phyloP scores from a whole-genome alignment of 495 filamentous ascomycete species.

The Podospora pseudopauciseta region DNA sequence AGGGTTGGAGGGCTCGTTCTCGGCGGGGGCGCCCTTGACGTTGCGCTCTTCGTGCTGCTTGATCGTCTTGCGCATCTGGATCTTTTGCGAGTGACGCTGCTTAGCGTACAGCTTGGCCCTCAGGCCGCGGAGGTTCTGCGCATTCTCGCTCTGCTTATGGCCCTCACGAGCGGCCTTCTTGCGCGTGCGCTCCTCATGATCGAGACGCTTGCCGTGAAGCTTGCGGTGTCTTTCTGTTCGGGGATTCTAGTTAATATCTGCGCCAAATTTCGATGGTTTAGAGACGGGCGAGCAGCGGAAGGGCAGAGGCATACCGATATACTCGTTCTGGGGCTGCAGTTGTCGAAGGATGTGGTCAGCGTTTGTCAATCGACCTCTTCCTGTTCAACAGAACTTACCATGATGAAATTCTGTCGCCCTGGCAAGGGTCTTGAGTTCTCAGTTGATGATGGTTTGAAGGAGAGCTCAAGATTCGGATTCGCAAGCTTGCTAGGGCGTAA shows the following conservation, averaged over 20 bases:
- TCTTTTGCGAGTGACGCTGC: conserved; percentile 94
- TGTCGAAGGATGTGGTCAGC: conserved; percentile 19
- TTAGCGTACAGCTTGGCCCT: conserved; percentile 93
- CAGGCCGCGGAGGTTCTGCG: conserved; percentile 87
- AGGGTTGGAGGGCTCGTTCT: conserved; percentile 67
- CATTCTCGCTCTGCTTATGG: conserved; percentile 79
- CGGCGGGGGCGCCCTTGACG: conserved; percentile 80
- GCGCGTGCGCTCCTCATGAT: conserved; percentile 86
- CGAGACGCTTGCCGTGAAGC: conserved; percentile 58
- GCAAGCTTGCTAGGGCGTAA: not conserved
- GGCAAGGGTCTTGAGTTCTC: conserved; percentile 26
- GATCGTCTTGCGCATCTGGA: conserved; percentile 98
- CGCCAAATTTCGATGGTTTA: not conserved
- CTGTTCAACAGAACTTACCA: conserved; percentile 26
- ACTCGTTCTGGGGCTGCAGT: conserved; percentile 83
- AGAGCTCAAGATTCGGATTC: not conserved
- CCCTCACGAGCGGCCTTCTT: conserved; percentile 85
- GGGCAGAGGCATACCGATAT: conserved; percentile 58
- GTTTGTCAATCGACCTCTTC: not conserved
- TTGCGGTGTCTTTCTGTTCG: conserved; percentile 31
- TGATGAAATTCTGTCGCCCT: conserved; percentile 30
- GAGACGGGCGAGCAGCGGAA: no score
- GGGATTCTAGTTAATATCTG: not conserved
- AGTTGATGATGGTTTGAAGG: conserved; percentile 3
- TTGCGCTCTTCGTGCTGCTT: conserved; percentile 91